A percentile compares a stretch with the other conserved stretches of the same genome.
Evolutionary conservation across 2,329 filamentous ascomycete genomes (phyloP).

Genomic region (Trichoderma aggressivum): DNA sequence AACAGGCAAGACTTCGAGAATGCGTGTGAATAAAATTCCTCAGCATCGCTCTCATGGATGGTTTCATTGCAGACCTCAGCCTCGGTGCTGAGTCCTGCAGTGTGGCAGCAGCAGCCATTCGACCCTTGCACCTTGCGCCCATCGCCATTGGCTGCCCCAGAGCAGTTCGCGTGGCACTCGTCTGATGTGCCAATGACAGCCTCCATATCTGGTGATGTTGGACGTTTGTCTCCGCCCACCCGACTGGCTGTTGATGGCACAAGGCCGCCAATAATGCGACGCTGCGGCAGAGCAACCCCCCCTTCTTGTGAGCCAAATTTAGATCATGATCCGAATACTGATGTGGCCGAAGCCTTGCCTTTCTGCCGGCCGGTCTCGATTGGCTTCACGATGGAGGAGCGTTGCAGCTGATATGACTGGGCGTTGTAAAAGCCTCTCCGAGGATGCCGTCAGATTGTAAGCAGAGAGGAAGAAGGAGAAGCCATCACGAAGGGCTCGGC

Average conservation of each 20-base stretch:
- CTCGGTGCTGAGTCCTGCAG: conserved; percentile 14
- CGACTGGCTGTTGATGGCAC: not conserved
- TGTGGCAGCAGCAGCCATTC: conserved; percentile 1
- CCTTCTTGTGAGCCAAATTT: not conserved
- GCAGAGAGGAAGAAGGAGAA: not conserved
- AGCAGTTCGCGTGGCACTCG: not conserved
- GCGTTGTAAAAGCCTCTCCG: not conserved
- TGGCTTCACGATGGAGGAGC: not conserved
- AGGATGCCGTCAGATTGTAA: not conserved
- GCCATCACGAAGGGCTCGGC: not conserved
- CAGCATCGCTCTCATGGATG: not conserved
- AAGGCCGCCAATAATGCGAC: conserved; percentile 9
- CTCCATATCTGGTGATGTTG: not conserved
- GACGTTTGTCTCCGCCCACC: not conserved
- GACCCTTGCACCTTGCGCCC: not conserved
- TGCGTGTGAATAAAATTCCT: not conserved
- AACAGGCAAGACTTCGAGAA: not conserved
- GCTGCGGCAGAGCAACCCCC: not conserved
- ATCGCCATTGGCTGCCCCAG: not conserved
- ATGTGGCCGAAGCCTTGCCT: not conserved
- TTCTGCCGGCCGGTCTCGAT: not conserved
- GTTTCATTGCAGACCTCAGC: conserved; percentile 15
- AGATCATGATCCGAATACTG: not conserved
- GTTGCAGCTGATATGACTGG: not conserved
- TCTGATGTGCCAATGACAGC: not conserved